Percentiles rank a stretch among this genome's conserved stretches.
Conservation (phyloP, 2,329 filamentous ascomycete genomes). For the Fusarium nematophilum region DNA sequence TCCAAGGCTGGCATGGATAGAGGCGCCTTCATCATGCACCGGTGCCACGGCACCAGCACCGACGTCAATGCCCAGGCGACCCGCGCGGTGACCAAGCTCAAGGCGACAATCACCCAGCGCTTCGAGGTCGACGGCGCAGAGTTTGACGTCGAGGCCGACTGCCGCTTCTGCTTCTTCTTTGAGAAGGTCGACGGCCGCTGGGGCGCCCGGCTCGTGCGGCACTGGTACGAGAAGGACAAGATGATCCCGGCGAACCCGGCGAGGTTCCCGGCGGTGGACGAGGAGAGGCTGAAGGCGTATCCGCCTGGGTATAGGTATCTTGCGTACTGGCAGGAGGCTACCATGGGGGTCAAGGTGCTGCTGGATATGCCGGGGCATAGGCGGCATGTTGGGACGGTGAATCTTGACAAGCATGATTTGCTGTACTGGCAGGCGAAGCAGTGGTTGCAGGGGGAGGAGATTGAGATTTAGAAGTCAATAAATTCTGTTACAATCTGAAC, state of each 20-base stretch:
- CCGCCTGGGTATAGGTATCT: slow-evolving; percentile 58
- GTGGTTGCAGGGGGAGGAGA: slow-evolving; percentile 56
- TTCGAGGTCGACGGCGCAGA: slow-evolving; percentile 55
- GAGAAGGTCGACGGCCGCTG: slow-evolving; percentile 53
- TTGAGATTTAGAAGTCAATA: slow-evolving; percentile 45
- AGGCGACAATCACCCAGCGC: slow-evolving; percentile 62
- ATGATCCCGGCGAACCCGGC: slow-evolving; percentile 56
- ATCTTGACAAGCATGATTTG: slow-evolving; percentile 56
- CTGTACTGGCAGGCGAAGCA: slow-evolving; percentile 56
- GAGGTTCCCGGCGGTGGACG: slow-evolving; percentile 54
- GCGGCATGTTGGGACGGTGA: slow-evolving; percentile 39
- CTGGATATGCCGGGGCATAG: slow-evolving; percentile 58
- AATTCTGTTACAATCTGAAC: too few species aligned
- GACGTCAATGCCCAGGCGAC: slow-evolving; percentile 54
- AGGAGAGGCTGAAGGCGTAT: slow-evolving; percentile 52
- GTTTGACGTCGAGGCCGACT: slow-evolving; percentile 59
- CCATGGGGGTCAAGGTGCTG: slow-evolving; percentile 57
- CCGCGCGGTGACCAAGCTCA: slow-evolving; percentile 61
- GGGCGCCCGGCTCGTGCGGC: slow-evolving; percentile 57
- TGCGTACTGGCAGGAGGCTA: slow-evolving; percentile 57
- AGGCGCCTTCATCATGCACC: slow-evolving; percentile 58
- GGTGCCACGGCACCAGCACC: slow-evolving; percentile 54
- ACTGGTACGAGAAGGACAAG: slow-evolving; percentile 66
- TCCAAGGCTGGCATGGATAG: slow-evolving; percentile 55
- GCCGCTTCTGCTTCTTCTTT: slow-evolving; percentile 60